A percentile compares a stretch with the other conserved stretches of the same genome.
These are phyloP conservation scores for Microbotryum silenes-acaulis DNA, from an alignment of 1,284 basidiomycete species.

Conservation along the genomic window DNA sequence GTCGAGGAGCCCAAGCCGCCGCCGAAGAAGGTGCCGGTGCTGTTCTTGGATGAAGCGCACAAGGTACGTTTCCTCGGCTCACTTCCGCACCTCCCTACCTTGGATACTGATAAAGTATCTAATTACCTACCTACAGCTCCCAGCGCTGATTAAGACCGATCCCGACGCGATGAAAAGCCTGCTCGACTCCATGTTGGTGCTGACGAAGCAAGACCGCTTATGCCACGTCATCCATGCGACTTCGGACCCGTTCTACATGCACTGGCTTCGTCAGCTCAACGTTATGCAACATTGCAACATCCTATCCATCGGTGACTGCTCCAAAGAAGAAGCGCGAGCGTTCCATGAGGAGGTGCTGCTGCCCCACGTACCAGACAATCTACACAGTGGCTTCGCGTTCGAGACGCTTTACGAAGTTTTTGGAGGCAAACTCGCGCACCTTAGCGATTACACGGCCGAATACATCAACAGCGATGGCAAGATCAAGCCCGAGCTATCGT, in stretches of 20 bases:
- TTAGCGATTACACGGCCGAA: constrained; percentile 62
- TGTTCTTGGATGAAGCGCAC: constrained; percentile 75
- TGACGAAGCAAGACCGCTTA: constrained; percentile 72
- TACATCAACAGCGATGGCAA: constrained; percentile 46
- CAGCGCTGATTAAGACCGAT: constrained; percentile 57
- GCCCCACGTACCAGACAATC: constrained; percentile 54
- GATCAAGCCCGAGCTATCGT: constrained; percentile 19
- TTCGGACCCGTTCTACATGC: constrained; percentile 73
- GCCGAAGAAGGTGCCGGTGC: constrained; percentile 64
- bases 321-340: constrained; percentile 56
- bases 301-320: constrained; percentile 67
- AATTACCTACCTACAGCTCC: constrained; percentile 16
- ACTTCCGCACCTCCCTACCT: not conserved
- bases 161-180: constrained; percentile 67
- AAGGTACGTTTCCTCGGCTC: constrained; percentile 45
- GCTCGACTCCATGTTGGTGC: constrained; percentile 69
- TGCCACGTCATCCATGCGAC: constrained; percentile 76
- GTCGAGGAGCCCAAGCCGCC: constrained; percentile 32
- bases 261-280: constrained; percentile 34
- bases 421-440: constrained; percentile 70
- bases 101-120: no score
- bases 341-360: constrained; percentile 59
- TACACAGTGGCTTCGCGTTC: constrained; percentile 54
- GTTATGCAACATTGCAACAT: constrained; percentile 47
- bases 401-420: constrained; percentile 65